Evolutionary conservation across 139 green algal species (phyloP), one percentile per base, ranked within the genome.

Genomic region (Asterochloris sp.): DNA sequence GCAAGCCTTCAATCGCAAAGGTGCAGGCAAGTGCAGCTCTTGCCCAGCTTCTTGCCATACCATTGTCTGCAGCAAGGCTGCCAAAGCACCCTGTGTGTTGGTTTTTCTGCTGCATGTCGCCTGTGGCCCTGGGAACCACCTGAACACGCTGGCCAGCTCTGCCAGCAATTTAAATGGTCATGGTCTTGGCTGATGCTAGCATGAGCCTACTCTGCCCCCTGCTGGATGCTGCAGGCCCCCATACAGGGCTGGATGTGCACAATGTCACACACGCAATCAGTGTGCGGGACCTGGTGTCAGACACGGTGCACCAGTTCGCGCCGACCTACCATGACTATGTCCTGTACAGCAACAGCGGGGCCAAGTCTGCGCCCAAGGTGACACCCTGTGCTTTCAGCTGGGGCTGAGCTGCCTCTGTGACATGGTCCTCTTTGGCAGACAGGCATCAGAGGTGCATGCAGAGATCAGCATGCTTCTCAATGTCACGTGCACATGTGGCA

Each of bases 221-320:
- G 38, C 38, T 54, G 38, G n/a, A n/a, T 54, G 38, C 38, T 82
- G 63, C 82, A 82, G 76, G 82, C 11, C 24, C 63, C 12, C 54
- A 38, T 0, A 69, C n/a, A 26, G 82, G 82, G 11, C 26, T 82
- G 0, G 83, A 78, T 19, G 54, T 86, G 77, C 83, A 84, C 26
- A 93, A 94, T 54, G 88, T 98, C 24, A 76, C 76, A 67, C 95
- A 98, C 78, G 94, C 94, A 23, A 93, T 98, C 84, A 93, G 85
- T 83, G 91, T 98, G 71, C 87, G 85, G n/a, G 95, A 98, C 75
- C 93, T 98, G 8, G 91, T 97, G 0, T 87, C 84, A 8, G 95
- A 98, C 83, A 96, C 94, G 26, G 88, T 98, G 60, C 94, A 98
- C 82, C 92, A 96, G 89, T 98, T 98, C 88, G 95, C 94, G 27